A percentile compares a stretch with the other conserved stretches of the same genome.
phyloP scores from a whole-genome alignment of 2,329 filamentous ascomycete species.

The Clathrospora elynae region DNA sequence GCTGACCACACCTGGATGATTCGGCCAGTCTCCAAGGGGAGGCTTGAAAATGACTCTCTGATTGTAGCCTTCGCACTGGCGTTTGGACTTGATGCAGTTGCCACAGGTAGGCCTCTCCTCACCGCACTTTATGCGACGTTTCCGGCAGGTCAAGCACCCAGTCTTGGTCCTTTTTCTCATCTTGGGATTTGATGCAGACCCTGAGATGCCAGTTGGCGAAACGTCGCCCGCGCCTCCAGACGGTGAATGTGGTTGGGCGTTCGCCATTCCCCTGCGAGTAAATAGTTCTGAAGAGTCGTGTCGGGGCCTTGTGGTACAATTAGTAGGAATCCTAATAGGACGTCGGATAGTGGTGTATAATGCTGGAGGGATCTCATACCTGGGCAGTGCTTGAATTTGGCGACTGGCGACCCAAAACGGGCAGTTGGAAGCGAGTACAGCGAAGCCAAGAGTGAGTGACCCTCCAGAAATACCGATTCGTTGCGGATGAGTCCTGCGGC shows the following conservation, averaged over 20 bases:
- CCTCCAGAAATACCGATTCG: conserved; percentile 37
- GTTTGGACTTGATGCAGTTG: conserved; percentile 86
- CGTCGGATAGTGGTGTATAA: background rate
- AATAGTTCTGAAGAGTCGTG: conserved; percentile 3
- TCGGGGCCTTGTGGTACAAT: conserved; percentile 4
- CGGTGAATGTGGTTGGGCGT: conserved; percentile 24
- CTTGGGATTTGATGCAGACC: conserved; percentile 35
- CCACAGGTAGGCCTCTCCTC: conserved; percentile 82
- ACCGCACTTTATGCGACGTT: conserved; percentile 95
- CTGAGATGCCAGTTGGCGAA: conserved; percentile 33
- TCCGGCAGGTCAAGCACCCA: conserved; percentile 90
- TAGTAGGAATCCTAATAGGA: conserved; percentile 4
- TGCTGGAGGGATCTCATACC: conserved; percentile 9
- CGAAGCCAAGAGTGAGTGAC: conserved; percentile 35
- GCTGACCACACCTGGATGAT: conserved; percentile 45
- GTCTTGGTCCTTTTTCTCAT: conserved; percentile 75
- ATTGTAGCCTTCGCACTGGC: conserved; percentile 82
- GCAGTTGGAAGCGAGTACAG: conserved; percentile 28
- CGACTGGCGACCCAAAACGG: conserved; percentile 16
- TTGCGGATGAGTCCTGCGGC: conserved; percentile 25
- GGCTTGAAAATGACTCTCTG: conserved; percentile 82
- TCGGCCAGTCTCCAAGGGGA: conserved; percentile 62
- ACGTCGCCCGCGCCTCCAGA: conserved; percentile 32
- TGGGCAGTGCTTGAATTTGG: conserved; percentile 5
- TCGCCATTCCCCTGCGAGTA: conserved; percentile 26